These are phyloP conservation scores for Alternaria triticimaculans DNA, from an alignment of 2,329 filamentous ascomycete species.

Conservation along the genomic window DNA sequence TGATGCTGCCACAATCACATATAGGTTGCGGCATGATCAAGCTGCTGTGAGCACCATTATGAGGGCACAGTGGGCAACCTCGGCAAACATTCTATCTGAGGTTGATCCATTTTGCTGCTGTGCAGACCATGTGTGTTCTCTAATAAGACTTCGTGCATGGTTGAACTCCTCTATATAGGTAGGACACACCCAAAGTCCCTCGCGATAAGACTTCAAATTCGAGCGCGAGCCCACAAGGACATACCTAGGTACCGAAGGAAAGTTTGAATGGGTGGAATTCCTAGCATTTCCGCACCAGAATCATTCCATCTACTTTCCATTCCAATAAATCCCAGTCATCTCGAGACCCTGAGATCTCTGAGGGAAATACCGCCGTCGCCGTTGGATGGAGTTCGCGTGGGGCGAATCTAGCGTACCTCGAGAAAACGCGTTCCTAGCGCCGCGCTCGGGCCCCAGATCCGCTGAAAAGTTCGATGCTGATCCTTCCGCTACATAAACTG, in stretches of 20 bases:
- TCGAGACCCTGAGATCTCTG: conserved; percentile 1
- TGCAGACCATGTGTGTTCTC: not conserved
- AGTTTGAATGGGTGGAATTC: too few relatives aligned
- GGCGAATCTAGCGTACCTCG: conserved; percentile 7
- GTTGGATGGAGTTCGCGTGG: conserved; percentile 7
- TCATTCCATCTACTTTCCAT: not conserved
- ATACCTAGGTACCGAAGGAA: too few relatives aligned
- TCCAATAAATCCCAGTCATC: not conserved
- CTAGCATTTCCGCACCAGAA: not conserved
- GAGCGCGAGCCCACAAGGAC: too few relatives aligned
- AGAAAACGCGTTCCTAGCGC: conserved; percentile 6
- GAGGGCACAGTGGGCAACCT: not conserved
- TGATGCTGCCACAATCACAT: not conserved
- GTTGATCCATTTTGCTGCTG: not conserved
- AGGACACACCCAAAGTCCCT: too few relatives aligned
- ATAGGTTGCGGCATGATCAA: not conserved
- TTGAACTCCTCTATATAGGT: too few relatives aligned
- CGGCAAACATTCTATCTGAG: not conserved
- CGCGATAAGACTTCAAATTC: too few relatives aligned
- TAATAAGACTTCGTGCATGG: not conserved
- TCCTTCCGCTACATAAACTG: conserved; percentile 19
- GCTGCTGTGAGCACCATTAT: not conserved
- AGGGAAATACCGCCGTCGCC: not conserved
- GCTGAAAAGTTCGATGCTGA: conserved; percentile 23
- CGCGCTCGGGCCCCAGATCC: conserved; percentile 5